These are phyloP conservation scores for Didymella exigua DNA, from an alignment of 2,329 filamentous ascomycete species.

Conservation along the genomic window DNA sequence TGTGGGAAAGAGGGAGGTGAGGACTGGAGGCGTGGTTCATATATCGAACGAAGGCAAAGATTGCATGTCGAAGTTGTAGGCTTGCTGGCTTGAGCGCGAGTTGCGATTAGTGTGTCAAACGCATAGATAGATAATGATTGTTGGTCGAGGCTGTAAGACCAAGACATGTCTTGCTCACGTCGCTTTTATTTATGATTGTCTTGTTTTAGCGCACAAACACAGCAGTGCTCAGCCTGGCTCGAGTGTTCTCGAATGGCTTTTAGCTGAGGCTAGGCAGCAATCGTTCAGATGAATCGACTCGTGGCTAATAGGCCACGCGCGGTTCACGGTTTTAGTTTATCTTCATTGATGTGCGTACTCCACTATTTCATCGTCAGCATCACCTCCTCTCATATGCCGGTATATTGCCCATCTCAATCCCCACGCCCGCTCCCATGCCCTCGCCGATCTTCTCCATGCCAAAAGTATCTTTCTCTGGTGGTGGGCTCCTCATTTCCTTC, in stretches of 20 bases:
- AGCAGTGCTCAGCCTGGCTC: background rate
- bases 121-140: background rate
- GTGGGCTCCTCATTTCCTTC: constrained; percentile 35
- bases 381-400: constrained; percentile 30
- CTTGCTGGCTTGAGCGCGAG: background rate
- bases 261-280: background rate
- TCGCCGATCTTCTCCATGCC: constrained; percentile 21
- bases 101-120: background rate
- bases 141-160: background rate
- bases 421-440: constrained; percentile 6
- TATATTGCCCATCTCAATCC: constrained; percentile 28
- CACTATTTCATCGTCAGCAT: background rate
- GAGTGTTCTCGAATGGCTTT: background rate
- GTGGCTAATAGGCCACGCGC: background rate
- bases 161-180: background rate
- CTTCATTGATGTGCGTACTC: background rate
- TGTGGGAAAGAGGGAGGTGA: background rate
- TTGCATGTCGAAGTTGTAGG: background rate
- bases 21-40: background rate
- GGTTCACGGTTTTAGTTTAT: too few relatives aligned
- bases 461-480: constrained; percentile 24
- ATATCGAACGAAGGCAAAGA: background rate
- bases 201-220: background rate
- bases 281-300: background rate
- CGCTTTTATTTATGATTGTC: background rate